Conservation (phyloP, 2,329 filamentous ascomycete genomes). For the Coniochaeta ligniaria region DNA sequence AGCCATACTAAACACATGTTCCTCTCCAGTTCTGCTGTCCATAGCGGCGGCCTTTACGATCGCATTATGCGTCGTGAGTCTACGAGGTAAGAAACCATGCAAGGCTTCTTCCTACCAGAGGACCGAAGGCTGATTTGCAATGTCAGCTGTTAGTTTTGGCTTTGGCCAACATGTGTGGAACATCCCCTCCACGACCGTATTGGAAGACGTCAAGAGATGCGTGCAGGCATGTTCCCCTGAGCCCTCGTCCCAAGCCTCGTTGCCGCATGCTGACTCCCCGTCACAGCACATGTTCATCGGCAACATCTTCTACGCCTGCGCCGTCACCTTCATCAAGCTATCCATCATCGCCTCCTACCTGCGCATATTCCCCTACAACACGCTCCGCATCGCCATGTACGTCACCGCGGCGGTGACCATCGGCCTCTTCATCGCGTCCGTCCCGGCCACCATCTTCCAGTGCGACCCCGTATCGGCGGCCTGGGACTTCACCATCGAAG, state of each 20-base stretch:
- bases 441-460: constrained; percentile 19
- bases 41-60: constrained; percentile 15
- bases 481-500: constrained; percentile 15
- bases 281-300: constrained; percentile 13
- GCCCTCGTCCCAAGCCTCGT: neutral
- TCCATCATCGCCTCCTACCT: constrained; percentile 21
- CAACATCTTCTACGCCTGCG: constrained; percentile 15
- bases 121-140: neutral
- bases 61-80: constrained; percentile 9
- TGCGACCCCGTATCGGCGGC: constrained; percentile 17
- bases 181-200: constrained; percentile 8
- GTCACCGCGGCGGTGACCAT: constrained; percentile 20
- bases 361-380: constrained; percentile 22
- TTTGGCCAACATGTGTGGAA: constrained; percentile 20
- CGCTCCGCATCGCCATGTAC: constrained; percentile 19
- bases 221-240: constrained; percentile 7
- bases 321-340: constrained; percentile 19
- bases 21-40: constrained; percentile 9
- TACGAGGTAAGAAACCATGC: constrained; percentile 6
- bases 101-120: neutral
- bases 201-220: constrained; percentile 9
- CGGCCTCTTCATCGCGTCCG: constrained; percentile 14
- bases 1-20: neutral
- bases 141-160: constrained; percentile 11
- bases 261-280: neutral